Base-by-base conservation (phyloP, 768 basidiomycete species). In the Boletus rubroflammeus region DNA sequence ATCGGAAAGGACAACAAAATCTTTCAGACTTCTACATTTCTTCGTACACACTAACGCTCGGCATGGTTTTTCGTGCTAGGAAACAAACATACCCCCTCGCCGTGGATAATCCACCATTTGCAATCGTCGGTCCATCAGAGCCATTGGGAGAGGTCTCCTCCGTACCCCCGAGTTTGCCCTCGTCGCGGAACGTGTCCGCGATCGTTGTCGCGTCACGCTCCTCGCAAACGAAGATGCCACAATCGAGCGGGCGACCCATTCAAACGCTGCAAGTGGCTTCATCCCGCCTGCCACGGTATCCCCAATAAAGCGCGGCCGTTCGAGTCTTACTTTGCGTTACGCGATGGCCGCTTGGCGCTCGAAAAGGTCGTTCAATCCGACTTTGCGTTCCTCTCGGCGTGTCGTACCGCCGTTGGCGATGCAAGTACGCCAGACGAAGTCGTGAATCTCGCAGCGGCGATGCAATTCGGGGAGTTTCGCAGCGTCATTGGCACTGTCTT, bases 401-500 rank as follows among this genome's bases (percentile, higher is more conserved):
- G 68, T 40, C 62, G 66, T 19, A 65, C 68, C 15, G 54, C 65
- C 11, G 44, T 52, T 4, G 59, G 63, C 6, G 56, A 69, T 35
- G 40, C 43, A 23, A 34, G 34, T 6, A 50, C 42, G 5, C 59
- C 68, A 0, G 67, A 66, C 31, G 68, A 69, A 23, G 53, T 53
- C 8, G 47, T 69, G 1, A 45, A 53, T n/a, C 45, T 53, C 13
- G 45, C 45, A 5, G 45, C 21, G 31, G 46, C 46, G 5, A 51
- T 68, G 59, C 57, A 68, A 6, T 57, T 62, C 6, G 53, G 53
- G 1, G 67, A 60, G 63, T n/a, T 57, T 42, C 55, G 43, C 17
- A 62, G 69, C 46, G 61, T 69, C 8, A 34, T 69, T 13, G 68
- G 62, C 3, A 67, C 63, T 23, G 51, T 67, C 39, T 70, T 65